phyloP scores from a whole-genome alignment of 345 rosid species.

The Heritiera fomes region DNA sequence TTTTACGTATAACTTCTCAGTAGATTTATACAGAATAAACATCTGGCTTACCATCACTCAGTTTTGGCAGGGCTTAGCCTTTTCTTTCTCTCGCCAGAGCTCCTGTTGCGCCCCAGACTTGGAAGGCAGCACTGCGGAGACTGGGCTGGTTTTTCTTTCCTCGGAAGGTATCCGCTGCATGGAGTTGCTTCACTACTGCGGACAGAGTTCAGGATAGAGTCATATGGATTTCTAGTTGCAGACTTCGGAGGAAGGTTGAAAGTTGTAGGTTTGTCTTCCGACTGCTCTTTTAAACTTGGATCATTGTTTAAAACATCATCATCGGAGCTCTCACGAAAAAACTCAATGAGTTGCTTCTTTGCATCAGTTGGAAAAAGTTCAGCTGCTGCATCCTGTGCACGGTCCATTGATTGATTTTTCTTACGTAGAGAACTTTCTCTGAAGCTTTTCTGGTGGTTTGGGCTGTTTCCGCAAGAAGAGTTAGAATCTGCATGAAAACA shows the following conservation, averaged over 20 bases:
- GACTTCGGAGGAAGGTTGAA: constrained; percentile 23
- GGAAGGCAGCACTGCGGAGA: constrained; percentile 54
- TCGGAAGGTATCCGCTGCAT: constrained; percentile 1
- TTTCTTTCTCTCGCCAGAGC: constrained; percentile 48
- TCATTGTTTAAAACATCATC: constrained; percentile 8
- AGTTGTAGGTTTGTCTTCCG: constrained; percentile 21
- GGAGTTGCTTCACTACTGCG: constrained; percentile 27
- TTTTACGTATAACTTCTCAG: neutral
- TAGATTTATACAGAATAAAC: neutral
- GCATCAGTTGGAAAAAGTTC: constrained; percentile 32
- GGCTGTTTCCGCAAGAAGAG: constrained; percentile 40
- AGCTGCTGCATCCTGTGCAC: constrained; percentile 20
- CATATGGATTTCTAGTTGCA: constrained; percentile 26
- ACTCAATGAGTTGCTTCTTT: constrained; percentile 59
- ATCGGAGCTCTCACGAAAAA: constrained; percentile 49
- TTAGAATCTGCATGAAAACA: constrained; percentile 33
- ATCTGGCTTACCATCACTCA: neutral
- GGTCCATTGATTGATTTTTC: constrained; percentile 18
- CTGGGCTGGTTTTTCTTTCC: constrained; percentile 33
- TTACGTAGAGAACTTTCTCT: constrained; percentile 21
- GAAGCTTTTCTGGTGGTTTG: constrained; percentile 40
- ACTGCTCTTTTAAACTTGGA: constrained; percentile 19
- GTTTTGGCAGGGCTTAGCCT: constrained; percentile 29
- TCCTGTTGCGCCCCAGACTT: constrained; percentile 41
- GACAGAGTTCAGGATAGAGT: constrained; percentile 24